Evolutionary conservation across 495 filamentous ascomycete species (phyloP).

Genomic region (Talaromyces liani): DNA sequence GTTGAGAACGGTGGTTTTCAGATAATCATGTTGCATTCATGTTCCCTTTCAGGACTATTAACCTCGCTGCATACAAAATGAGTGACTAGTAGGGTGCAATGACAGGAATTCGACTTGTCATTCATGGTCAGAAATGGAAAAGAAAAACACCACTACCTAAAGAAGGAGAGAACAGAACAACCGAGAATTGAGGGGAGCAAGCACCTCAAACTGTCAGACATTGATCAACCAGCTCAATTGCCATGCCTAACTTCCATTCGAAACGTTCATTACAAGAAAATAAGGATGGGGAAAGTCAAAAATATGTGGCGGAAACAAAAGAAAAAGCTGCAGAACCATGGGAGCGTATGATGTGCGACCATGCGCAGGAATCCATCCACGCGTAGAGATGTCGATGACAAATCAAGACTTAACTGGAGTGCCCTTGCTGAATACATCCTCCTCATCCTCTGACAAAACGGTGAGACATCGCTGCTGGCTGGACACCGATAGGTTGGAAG

Average conservation of each 20-base stretch:
- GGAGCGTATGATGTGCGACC: neutral
- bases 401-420: neutral
- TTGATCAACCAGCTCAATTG: neutral
- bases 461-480: slow-evolving; percentile 2
- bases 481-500: neutral
- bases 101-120: neutral
- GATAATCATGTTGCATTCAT: neutral
- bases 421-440: slow-evolving; percentile 3
- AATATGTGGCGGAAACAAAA: neutral
- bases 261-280: neutral
- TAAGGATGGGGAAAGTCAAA: neutral
- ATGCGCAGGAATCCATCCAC: neutral
- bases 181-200: neutral
- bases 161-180: neutral
- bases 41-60: neutral
- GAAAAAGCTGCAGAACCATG: neutral
- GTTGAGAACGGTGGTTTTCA: neutral
- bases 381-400: neutral
- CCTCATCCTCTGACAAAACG: slow-evolving; percentile 3
- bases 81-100: neutral
- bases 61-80: neutral
- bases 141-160: neutral
- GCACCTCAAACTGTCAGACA: neutral
- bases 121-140: neutral
- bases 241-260: neutral